A percentile compares a stretch with the other conserved stretches of the same genome.
Evolutionary conservation across 2,329 filamentous ascomycete genomes (phyloP).

Genomic region (Zymoseptoria passerinii): DNA sequence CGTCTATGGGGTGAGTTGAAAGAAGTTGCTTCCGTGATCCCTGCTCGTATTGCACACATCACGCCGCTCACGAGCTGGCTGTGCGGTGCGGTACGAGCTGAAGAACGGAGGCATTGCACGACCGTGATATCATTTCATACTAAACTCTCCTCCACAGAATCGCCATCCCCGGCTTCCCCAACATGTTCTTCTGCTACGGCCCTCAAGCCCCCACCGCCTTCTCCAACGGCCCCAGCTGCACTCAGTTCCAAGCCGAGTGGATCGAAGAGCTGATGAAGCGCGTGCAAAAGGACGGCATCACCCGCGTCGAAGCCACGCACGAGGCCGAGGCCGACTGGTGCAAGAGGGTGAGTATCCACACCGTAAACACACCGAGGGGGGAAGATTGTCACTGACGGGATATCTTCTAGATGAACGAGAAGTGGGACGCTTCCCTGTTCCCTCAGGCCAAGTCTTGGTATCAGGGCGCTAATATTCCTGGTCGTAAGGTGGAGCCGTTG

Average conservation of each 20-base stretch:
- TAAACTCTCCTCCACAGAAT: too few species aligned
- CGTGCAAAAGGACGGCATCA: constrained; percentile 32
- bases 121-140: too few species aligned
- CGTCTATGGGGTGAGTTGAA: constrained; percentile 28
- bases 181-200: constrained; percentile 39
- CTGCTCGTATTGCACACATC: too few species aligned
- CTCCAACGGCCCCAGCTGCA: constrained; percentile 39
- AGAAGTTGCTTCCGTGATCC: background rate
- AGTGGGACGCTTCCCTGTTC: constrained; percentile 26
- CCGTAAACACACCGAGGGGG: too few species aligned
- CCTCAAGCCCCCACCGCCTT: constrained; percentile 41
- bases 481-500: constrained; percentile 39
- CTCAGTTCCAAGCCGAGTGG: constrained; percentile 36
- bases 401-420: constrained; percentile 19
- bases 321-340: constrained; percentile 38
- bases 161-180: constrained; percentile 27
- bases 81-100: too few species aligned
- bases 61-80: too few species aligned
- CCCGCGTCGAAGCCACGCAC: constrained; percentile 30
- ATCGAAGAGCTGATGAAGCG: constrained; percentile 37
- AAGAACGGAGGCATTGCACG: too few species aligned
- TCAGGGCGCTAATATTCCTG: constrained; percentile 37
- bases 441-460: constrained; percentile 28
- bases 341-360: constrained; percentile 16
- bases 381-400: constrained; percentile 1